Conservation (phyloP, 2,329 filamentous ascomycete species). For the Pseudocercospora macadamiae region DNA sequence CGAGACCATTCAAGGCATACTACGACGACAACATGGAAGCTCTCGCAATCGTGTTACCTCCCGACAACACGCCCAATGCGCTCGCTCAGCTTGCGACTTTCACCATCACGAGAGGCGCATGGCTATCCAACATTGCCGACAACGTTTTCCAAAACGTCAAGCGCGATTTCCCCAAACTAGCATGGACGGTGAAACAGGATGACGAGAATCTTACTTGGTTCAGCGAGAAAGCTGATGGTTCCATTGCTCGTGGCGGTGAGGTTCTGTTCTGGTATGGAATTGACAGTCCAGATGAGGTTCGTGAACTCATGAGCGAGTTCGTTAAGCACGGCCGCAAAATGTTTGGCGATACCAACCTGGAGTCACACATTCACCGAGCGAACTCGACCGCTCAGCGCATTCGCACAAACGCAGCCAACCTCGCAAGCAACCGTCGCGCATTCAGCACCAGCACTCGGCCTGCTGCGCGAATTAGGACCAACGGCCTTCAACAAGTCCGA, state of each 20-base stretch:
- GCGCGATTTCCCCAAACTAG: slow-evolving; percentile 87
- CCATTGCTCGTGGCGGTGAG: slow-evolving; percentile 75
- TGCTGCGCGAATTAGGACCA: slow-evolving; percentile 13
- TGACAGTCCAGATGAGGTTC: slow-evolving; percentile 78
- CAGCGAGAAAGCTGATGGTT: slow-evolving; percentile 94
- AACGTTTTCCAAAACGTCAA: slow-evolving; percentile 93
- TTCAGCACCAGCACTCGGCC: slow-evolving; percentile 64
- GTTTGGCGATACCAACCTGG: slow-evolving; percentile 86
- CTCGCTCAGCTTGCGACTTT: slow-evolving; percentile 86
- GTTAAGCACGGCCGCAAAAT: slow-evolving; percentile 79
- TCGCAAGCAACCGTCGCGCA: slow-evolving; percentile 52
- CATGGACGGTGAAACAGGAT: slow-evolving; percentile 95
- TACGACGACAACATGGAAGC: slow-evolving; percentile 94
- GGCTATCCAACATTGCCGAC: slow-evolving; percentile 92
- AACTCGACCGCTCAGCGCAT: slow-evolving; percentile 69
- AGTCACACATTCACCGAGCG: slow-evolving; percentile 79
- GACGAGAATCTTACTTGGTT: slow-evolving; percentile 99
- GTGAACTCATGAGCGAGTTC: slow-evolving; percentile 83
- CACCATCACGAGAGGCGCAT: slow-evolving; percentile 90
- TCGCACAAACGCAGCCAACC: slow-evolving; percentile 51
- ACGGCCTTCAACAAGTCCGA: slow-evolving; percentile 27
- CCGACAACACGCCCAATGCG: slow-evolving; percentile 65
- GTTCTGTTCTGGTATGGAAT: slow-evolving; percentile 97
- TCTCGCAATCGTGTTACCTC: slow-evolving; percentile 82
- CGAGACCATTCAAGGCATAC: slow-evolving; percentile 85